Evolutionary conservation across 768 basidiomycete genomes (phyloP).

Genomic region (Cystofilobasidium bisporidii): DNA sequence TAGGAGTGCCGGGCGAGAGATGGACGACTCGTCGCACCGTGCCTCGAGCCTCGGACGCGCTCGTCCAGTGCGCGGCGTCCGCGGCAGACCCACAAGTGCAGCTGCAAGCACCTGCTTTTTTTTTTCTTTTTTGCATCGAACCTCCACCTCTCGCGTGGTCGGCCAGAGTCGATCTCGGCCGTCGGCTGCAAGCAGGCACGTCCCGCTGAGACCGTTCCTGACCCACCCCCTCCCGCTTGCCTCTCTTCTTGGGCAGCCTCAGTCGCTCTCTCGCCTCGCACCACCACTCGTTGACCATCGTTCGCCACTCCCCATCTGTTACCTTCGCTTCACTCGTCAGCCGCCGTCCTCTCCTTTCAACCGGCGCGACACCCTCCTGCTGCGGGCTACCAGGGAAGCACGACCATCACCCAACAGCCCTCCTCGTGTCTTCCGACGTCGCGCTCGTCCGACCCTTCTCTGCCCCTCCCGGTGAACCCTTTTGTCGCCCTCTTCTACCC

Average conservation of each 20-base stretch:
- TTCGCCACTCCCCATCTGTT: too few relatives aligned
- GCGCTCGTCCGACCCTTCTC: not conserved
- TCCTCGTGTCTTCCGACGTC: too few relatives aligned
- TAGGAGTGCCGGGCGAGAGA: not conserved
- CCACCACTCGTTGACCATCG: not conserved
- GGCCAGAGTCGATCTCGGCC: not conserved
- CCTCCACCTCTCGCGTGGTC: not conserved
- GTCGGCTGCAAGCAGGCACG: too few relatives aligned
- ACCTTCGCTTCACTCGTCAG: not conserved
- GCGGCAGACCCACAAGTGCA: too few relatives aligned
- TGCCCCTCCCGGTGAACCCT: not conserved
- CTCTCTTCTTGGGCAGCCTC: too few relatives aligned
- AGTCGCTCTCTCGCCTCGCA: not conserved
- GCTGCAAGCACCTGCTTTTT: too few relatives aligned
- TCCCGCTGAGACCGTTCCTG: too few relatives aligned
- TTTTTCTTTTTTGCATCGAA: too few relatives aligned
- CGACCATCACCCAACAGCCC: not conserved
- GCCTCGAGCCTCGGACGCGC: too few relatives aligned
- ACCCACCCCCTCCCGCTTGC: not conserved
- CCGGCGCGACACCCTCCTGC: not conserved
- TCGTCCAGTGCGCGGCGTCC: too few relatives aligned
- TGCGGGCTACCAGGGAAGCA: conserved; percentile 1
- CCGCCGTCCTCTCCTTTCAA: too few relatives aligned
- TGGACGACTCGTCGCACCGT: not conserved
- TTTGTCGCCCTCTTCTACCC: not conserved